Conservation (phyloP, 768 basidiomycete species). For the Psilocybe cyanescens region DNA sequence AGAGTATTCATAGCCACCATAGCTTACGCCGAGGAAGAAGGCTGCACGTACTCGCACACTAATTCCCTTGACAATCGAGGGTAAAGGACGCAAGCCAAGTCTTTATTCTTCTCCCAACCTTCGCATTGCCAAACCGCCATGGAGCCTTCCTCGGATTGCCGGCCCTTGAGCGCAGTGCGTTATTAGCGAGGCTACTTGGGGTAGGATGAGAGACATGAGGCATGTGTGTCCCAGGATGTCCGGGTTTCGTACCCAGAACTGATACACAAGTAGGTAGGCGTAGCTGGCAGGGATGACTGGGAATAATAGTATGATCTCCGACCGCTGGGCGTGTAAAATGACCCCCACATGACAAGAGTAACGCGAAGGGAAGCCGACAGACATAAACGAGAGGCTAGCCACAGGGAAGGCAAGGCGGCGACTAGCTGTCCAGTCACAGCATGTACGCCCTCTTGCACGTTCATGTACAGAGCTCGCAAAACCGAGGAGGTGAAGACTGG, state of each 20-base stretch:
- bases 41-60: neutral
- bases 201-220: neutral
- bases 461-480: neutral
- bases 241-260: neutral
- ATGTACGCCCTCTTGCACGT: neutral
- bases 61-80: neutral
- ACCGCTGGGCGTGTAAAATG: neutral
- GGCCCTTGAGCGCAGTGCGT: neutral
- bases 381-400: neutral
- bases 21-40: neutral
- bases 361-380: neutral
- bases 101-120: neutral
- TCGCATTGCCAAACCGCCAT: neutral
- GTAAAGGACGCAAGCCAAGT: neutral
- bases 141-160: neutral
- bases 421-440: constrained; percentile 3
- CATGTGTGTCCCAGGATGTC: neutral
- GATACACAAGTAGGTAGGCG: neutral
- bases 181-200: neutral
- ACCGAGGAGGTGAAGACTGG: neutral
- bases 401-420: constrained; percentile 9
- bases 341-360: neutral
- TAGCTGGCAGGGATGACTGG: neutral
- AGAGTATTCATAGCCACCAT: neutral
- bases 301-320: neutral